These are phyloP conservation scores for Elaphomyces granulatus DNA, from an alignment of 495 filamentous ascomycete genomes.

Conservation along the genomic window DNA sequence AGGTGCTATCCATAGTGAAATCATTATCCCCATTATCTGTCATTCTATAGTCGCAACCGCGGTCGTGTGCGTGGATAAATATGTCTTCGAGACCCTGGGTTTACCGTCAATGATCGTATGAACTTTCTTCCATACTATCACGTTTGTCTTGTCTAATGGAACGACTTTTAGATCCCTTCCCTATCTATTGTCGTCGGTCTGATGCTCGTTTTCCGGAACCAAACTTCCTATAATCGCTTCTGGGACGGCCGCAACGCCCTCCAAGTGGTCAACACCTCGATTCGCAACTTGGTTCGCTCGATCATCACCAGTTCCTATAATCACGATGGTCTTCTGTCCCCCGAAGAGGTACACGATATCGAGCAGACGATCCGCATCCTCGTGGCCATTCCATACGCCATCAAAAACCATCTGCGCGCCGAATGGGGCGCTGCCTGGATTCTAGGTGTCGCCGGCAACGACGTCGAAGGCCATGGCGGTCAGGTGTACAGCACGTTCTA, in stretches of 20 bases:
- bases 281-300: conserved; percentile 48
- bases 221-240: conserved; percentile 56
- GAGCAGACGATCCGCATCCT: conserved; percentile 45
- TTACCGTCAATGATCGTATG: conserved; percentile 51
- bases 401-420: conserved; percentile 61
- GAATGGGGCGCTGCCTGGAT: conserved; percentile 50
- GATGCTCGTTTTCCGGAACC: conserved; percentile 70
- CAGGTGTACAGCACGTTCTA: conserved; percentile 44
- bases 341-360: conserved; percentile 42
- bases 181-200: conserved; percentile 66
- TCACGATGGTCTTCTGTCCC: conserved; percentile 12
- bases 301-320: conserved; percentile 36
- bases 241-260: conserved; percentile 54
- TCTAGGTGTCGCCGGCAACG: conserved; percentile 19
- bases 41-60: conserved; percentile 50
- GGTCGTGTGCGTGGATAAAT: conserved; percentile 47
- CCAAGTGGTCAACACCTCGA: conserved; percentile 40
- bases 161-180: conserved; percentile 57
- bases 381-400: conserved; percentile 57
- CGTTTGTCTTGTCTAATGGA: too few relatives aligned
- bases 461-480: conserved; percentile 29
- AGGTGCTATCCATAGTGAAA: conserved; percentile 55
- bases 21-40: conserved; percentile 46
- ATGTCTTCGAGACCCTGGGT: conserved; percentile 39
- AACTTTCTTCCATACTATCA: neutral